Conservation (phyloP, 257 asterid genomes). For the Nicotiana obtusifolia region DNA sequence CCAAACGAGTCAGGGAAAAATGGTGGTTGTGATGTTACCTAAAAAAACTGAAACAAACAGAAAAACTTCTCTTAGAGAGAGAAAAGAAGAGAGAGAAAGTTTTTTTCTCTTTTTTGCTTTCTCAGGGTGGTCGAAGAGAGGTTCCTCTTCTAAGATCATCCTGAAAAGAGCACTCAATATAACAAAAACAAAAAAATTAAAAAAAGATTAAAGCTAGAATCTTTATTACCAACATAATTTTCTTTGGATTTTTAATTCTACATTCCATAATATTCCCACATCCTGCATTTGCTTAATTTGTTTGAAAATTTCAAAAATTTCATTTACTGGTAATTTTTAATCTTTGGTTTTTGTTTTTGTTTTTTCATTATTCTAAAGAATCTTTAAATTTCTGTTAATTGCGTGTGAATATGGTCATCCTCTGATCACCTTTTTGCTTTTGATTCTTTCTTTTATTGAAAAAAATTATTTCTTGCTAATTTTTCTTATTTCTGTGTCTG, state of each 20-base stretch:
- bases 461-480: conserved; percentile 14
- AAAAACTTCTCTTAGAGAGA: conserved; percentile 28
- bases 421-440: conserved; percentile 12
- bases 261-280: background rate
- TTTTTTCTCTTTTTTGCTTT: conserved; percentile 30
- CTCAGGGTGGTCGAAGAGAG: conserved; percentile 85
- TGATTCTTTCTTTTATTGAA: background rate
- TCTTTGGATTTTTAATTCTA: background rate
- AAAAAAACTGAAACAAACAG: background rate
- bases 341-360: conserved; percentile 9
- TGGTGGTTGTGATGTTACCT: background rate
- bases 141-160: conserved; percentile 85
- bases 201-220: background rate
- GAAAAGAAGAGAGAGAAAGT: conserved; percentile 42
- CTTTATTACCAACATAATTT: background rate
- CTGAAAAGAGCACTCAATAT: conserved; percentile 54
- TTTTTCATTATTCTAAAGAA: conserved; percentile 20
- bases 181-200: conserved; percentile 3
- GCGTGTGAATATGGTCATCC: conserved; percentile 33
- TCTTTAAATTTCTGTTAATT: conserved; percentile 15
- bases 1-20: background rate
- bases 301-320: background rate
- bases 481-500: background rate
- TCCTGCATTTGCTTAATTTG: background rate
- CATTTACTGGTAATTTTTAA: conserved; percentile 29